A percentile compares a stretch with the other conserved stretches of the same genome.
These are phyloP conservation scores for Boletus coccyginus DNA, from an alignment of 768 basidiomycete genomes.

Conservation along the genomic window DNA sequence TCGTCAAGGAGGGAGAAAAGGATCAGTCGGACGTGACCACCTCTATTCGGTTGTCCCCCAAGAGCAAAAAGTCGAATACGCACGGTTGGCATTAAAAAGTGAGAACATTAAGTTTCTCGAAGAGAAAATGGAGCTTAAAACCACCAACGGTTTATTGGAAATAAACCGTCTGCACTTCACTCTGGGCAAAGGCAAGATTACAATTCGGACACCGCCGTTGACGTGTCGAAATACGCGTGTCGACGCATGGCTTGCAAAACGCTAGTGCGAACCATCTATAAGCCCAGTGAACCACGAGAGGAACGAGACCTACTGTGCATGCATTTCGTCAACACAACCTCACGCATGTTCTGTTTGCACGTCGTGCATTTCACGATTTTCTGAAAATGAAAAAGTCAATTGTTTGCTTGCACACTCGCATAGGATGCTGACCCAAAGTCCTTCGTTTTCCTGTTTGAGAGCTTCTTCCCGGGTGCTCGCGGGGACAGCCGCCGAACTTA, in stretches of 20 bases:
- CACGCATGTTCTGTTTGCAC: conserved; percentile 75
- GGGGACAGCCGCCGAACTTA: conserved; percentile 30
- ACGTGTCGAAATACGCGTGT: conserved; percentile 81
- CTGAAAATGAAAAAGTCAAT: conserved; percentile 36
- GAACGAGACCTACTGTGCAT: conserved; percentile 72
- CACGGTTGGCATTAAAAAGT: not conserved
- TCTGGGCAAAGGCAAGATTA: conserved; percentile 73
- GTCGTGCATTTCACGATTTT: conserved; percentile 85
- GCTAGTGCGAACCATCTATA: conserved; percentile 42
- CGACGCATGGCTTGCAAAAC: conserved; percentile 83
- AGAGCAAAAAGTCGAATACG: too few relatives aligned
- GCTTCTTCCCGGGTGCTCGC: conserved; percentile 33
- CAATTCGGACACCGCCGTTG: conserved; percentile 96
- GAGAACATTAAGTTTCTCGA: conserved; percentile 5
- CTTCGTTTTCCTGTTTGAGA: conserved; percentile 49
- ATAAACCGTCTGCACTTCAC: conserved; percentile 71
- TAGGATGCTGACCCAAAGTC: conserved; percentile 48
- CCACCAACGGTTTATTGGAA: conserved; percentile 42
- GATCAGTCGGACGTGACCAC: too few relatives aligned
- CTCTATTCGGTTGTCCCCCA: too few relatives aligned
- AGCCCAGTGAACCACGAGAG: not conserved
- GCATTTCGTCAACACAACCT: conserved; percentile 82
- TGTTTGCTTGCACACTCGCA: not conserved
- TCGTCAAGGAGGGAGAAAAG: too few relatives aligned
- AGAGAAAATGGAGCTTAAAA: not conserved